Percentiles rank a stretch among this genome's conserved stretches.
phyloP scores from a whole-genome alignment of 2,329 filamentous ascomycete genomes.

The Fusarium beomiforme region DNA sequence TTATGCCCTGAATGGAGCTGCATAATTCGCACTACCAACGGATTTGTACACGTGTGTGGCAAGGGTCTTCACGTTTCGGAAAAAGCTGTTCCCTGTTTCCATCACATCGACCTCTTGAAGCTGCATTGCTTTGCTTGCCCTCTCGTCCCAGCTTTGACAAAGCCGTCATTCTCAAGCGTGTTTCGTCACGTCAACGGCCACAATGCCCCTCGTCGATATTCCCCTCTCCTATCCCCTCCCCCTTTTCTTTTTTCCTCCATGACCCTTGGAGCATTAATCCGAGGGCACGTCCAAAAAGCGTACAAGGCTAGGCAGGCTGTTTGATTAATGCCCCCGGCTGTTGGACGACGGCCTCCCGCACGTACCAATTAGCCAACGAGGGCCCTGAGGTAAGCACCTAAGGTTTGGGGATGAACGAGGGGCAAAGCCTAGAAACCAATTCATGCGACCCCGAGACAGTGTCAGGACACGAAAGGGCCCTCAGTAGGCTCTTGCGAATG shows the following conservation, averaged over 20 bases:
- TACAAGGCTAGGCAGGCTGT: conserved; percentile 35
- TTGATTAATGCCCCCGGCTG: conserved; percentile 41
- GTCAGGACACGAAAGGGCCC: conserved; percentile 22
- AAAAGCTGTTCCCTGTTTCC: conserved; percentile 26
- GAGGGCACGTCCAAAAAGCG: conserved; percentile 36
- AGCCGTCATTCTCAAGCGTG: conserved; percentile 10
- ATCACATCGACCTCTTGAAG: conserved; percentile 16
- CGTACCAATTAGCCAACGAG: conserved; percentile 30
- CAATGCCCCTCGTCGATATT: conserved; percentile 17
- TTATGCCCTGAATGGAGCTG: conserved; percentile 31
- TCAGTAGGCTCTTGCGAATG: conserved; percentile 6
- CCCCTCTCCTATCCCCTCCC: conserved; percentile 23
- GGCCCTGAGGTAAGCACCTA: conserved; percentile 23
- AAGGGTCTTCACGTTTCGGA: conserved; percentile 38
- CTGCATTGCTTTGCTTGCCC: not conserved
- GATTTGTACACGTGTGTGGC: conserved; percentile 39
- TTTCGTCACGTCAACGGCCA: conserved; percentile 28
- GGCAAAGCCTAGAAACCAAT: conserved; percentile 35
- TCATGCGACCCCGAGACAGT: conserved; percentile 40
- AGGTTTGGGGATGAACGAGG: conserved; percentile 29
- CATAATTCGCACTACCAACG: conserved; percentile 25
- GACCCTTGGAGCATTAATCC: conserved; percentile 31
- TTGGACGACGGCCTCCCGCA: conserved; percentile 40
- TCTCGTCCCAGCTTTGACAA: conserved; percentile 1
- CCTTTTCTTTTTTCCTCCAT: conserved; percentile 19